phyloP scores from a whole-genome alignment of 352 stramenopile genomes.

The Globisporangium echinulatum region DNA sequence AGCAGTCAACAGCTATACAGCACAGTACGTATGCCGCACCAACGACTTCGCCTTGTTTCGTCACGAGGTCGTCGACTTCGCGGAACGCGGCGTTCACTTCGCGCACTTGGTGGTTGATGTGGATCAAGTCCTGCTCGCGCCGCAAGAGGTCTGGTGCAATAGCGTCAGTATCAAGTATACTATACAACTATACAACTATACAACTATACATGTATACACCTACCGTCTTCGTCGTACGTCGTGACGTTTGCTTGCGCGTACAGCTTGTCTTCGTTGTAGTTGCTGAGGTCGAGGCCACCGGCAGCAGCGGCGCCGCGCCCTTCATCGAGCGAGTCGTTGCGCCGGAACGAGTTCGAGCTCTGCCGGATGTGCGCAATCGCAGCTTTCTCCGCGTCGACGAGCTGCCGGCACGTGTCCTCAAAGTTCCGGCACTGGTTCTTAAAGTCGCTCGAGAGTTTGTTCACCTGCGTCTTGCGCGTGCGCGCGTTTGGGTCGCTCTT shows the following conservation, averaged over 20 bases:
- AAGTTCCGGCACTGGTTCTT: slow-evolving; percentile 59
- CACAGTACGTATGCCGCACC: no score
- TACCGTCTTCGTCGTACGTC: slow-evolving; percentile 60
- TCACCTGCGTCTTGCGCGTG: slow-evolving; percentile 41
- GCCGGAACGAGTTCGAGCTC: slow-evolving; percentile 41
- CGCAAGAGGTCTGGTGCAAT: slow-evolving; percentile 46
- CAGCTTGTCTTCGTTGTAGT: slow-evolving; percentile 65
- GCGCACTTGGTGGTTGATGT: slow-evolving; percentile 66
- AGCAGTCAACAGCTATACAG: no score
- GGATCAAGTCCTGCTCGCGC: slow-evolving; percentile 61
- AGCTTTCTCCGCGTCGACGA: slow-evolving; percentile 34
- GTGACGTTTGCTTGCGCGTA: slow-evolving; percentile 57
- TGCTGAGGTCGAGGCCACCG: slow-evolving; percentile 27
- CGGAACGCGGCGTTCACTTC: slow-evolving; percentile 64
- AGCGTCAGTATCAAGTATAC: no score
- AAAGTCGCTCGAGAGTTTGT: slow-evolving; percentile 52
- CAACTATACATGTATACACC: slow-evolving; percentile 12
- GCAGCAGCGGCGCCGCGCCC: slow-evolving; percentile 14
- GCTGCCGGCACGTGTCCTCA: slow-evolving; percentile 44
- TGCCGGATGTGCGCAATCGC: slow-evolving; percentile 45
- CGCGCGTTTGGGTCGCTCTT: slow-evolving; percentile 22
- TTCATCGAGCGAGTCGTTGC: slow-evolving; percentile 20
- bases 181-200: no score
- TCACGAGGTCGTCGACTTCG: slow-evolving; percentile 55
- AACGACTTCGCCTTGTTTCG: slow-evolving; percentile 61